These are phyloP conservation scores for Claviceps spartinae DNA, from an alignment of 2,329 filamentous ascomycete genomes.

Conservation along the genomic window DNA sequence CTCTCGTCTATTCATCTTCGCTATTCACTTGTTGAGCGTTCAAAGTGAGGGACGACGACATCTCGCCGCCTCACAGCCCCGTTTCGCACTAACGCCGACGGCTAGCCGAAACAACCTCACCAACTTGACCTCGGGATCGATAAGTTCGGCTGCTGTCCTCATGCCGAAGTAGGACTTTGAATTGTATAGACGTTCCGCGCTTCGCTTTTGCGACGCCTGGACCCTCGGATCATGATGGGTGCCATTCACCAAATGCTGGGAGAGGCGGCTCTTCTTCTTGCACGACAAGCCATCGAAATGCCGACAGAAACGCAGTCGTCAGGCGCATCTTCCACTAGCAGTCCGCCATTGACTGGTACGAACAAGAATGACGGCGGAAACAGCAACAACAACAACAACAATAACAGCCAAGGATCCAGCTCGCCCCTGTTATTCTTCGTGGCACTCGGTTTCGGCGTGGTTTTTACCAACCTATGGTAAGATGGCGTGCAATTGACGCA, in stretches of 20 bases:
- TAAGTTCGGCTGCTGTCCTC: not conserved
- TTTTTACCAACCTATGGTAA: slow-evolving; percentile 97
- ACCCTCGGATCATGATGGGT: slow-evolving; percentile 22
- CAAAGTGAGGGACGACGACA: no score
- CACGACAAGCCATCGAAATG: slow-evolving; percentile 17
- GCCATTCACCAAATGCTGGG: slow-evolving; percentile 23
- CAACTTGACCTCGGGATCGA: not conserved
- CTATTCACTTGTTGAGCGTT: no score
- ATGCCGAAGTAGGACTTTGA: slow-evolving; percentile 2
- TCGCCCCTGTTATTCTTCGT: slow-evolving; percentile 64
- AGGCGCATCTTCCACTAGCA: slow-evolving; percentile 6
- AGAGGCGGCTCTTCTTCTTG: slow-evolving; percentile 23
- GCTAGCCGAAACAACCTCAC: not conserved
- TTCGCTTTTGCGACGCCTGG: not conserved
- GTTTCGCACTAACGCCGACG: no score
- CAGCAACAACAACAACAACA: slow-evolving; percentile 6
- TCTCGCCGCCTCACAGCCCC: no score
- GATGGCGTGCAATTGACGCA: slow-evolving; percentile 15
- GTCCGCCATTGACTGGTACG: slow-evolving; percentile 6
- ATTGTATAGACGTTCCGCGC: not conserved
- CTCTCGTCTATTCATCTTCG: no score
- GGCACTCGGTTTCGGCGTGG: slow-evolving; percentile 89
- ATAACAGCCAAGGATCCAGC: slow-evolving; percentile 18
- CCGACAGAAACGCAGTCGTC: slow-evolving; percentile 6
- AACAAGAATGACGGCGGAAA: slow-evolving; percentile 10